A percentile compares a stretch with the other conserved stretches of the same genome.
Conservation (phyloP, 1,284 basidiomycete species). For the Ceratobasidium theobromae region DNA sequence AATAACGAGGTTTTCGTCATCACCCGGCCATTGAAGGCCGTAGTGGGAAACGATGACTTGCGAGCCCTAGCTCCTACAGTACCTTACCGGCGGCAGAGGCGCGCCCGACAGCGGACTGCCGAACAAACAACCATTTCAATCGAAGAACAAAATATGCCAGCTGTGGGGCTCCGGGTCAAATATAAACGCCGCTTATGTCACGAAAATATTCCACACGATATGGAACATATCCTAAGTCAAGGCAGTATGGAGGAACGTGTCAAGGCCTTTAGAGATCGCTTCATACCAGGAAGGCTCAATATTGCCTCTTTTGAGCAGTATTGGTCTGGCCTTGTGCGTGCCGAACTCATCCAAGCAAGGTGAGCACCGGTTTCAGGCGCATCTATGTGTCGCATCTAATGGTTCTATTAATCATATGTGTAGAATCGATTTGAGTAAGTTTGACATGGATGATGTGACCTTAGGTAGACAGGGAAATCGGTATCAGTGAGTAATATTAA, state of each 20-base stretch:
- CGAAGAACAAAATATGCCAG: slow-evolving; percentile 46
- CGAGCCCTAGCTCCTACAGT: slow-evolving; percentile 51
- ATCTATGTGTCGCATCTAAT: too few species aligned
- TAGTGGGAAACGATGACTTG: slow-evolving; percentile 51
- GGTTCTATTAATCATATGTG: too few species aligned
- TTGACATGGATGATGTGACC: slow-evolving; percentile 52
- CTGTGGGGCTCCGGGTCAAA: slow-evolving; percentile 50
- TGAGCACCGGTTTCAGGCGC: too few species aligned
- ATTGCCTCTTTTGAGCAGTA: slow-evolving; percentile 48
- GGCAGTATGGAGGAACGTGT: slow-evolving; percentile 37
- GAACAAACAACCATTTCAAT: slow-evolving; percentile 36
- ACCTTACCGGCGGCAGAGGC: slow-evolving; percentile 54
- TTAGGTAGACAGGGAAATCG: slow-evolving; percentile 39
- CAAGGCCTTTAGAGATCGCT: slow-evolving; percentile 41
- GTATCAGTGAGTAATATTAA: slow-evolving; percentile 14
- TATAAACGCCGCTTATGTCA: slow-evolving; percentile 40
- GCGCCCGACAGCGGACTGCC: slow-evolving; percentile 35
- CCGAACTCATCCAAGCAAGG: slow-evolving; percentile 31
- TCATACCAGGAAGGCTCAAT: slow-evolving; percentile 48
- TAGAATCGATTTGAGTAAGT: slow-evolving; percentile 52
- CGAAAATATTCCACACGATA: slow-evolving; percentile 43
- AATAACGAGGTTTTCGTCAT: slow-evolving; percentile 46
- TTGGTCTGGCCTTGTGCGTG: slow-evolving; percentile 42
- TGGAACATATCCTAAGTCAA: slow-evolving; percentile 39
- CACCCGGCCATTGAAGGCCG: slow-evolving; percentile 45